phyloP scores from a whole-genome alignment of 306 rosid species.

The Acacia confusa region DNA sequence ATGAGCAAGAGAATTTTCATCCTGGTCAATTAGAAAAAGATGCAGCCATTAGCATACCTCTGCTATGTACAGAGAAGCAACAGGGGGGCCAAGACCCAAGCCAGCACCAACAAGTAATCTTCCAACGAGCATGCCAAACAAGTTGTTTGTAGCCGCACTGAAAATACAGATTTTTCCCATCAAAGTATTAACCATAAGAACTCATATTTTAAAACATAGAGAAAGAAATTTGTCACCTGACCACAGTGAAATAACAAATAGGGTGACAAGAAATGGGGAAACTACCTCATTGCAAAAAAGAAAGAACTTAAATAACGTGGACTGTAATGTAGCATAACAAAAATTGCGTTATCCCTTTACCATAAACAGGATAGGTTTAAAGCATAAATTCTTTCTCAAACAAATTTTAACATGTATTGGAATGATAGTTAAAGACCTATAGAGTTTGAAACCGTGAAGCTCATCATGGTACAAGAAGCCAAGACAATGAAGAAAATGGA shows the following conservation, averaged over 20 bases:
- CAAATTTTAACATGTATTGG: background rate
- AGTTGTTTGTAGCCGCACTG: constrained; percentile 89
- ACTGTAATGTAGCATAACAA: constrained; percentile 9
- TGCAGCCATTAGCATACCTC: constrained; percentile 62
- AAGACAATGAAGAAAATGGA: background rate
- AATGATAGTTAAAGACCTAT: constrained; percentile 7
- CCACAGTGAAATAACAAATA: constrained; percentile 16
- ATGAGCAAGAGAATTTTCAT: constrained; percentile 22
- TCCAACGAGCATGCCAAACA: constrained; percentile 93
- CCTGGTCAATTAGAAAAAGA: constrained; percentile 23
- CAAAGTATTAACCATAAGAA: constrained; percentile 17
- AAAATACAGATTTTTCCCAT: constrained; percentile 37
- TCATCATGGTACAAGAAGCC: background rate
- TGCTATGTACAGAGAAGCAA: constrained; percentile 78
- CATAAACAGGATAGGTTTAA: constrained; percentile 7
- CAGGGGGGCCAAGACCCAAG: constrained; percentile 91
- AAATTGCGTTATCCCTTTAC: constrained; percentile 2
- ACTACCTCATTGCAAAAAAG: background rate
- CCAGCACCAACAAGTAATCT: constrained; percentile 94
- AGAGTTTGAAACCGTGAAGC: background rate
- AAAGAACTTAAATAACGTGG: constrained; percentile 15
- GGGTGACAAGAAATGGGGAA: constrained; percentile 10
- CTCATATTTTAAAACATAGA: background rate
- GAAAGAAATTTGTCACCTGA: background rate
- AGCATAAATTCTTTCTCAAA: constrained; percentile 22